phyloP scores from a whole-genome alignment of 2,329 filamentous ascomycete species.

The Arthrobotrys iridis region DNA sequence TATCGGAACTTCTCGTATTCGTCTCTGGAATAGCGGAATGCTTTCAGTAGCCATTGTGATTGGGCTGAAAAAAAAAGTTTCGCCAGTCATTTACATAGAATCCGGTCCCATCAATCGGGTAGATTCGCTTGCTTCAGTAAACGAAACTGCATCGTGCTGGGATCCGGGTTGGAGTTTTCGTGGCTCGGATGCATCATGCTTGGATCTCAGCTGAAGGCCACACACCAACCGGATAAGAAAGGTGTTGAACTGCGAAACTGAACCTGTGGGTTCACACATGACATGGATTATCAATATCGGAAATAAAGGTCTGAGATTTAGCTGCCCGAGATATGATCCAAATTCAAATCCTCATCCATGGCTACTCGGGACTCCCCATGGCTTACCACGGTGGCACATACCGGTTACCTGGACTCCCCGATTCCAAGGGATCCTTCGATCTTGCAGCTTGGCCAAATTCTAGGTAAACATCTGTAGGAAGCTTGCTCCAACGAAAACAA shows the following conservation, averaged over 20 bases:
- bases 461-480: neutral
- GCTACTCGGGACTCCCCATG: slow-evolving; percentile 2
- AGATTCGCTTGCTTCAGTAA: slow-evolving; percentile 33
- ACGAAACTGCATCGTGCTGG: slow-evolving; percentile 31
- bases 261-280: slow-evolving; percentile 12
- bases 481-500: neutral
- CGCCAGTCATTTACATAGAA: slow-evolving; percentile 4
- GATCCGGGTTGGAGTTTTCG: slow-evolving; percentile 22
- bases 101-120: slow-evolving; percentile 30
- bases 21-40: slow-evolving; percentile 13
- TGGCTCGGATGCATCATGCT: slow-evolving; percentile 3
- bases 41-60: neutral
- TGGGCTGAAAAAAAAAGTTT: slow-evolving; percentile 7
- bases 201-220: slow-evolving; percentile 30
- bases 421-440: neutral
- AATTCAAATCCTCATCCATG: neutral
- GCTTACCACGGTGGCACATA: neutral
- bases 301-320: slow-evolving; percentile 9
- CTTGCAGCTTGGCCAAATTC: neutral
- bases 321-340: neutral
- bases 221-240: neutral
- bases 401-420: neutral
- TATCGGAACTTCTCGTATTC: slow-evolving; percentile 19
- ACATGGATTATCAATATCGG: slow-evolving; percentile 4
- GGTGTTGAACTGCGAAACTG: slow-evolving; percentile 3